phyloP scores from a whole-genome alignment of 2,329 filamentous ascomycete genomes.

The Corniculantispora saksenae region DNA sequence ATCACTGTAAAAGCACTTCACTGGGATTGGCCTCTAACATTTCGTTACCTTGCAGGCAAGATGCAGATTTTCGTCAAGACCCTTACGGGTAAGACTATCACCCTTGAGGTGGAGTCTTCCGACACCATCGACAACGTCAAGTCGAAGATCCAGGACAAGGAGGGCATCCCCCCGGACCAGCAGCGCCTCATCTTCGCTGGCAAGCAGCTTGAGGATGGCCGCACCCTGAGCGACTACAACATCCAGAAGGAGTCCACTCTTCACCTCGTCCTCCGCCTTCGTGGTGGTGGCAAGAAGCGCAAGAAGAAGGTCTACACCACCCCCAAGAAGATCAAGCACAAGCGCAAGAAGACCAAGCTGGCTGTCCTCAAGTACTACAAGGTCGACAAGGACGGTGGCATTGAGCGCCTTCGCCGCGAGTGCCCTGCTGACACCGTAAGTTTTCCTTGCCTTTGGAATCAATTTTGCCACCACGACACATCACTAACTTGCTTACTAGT shows the following conservation, averaged over 20 bases:
- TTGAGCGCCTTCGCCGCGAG: conserved; percentile 97
- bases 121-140: conserved; percentile 99
- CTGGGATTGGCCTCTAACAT: conserved; percentile 39
- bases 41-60: conserved; percentile 54
- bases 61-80: conserved; percentile 80
- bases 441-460: conserved; percentile 25
- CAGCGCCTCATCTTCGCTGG: conserved; percentile 99
- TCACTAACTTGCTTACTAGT: conserved; percentile 52
- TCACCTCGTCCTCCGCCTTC: conserved; percentile 95
- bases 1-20: background rate
- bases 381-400: conserved; percentile 99
- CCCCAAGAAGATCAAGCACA: conserved; percentile 99
- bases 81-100: conserved; percentile 99
- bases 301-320: conserved; percentile 99
- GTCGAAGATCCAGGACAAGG: conserved; percentile 98
- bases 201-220: conserved; percentile 99
- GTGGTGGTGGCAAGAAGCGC: conserved; percentile 99
- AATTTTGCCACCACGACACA: background rate
- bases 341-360: conserved; percentile 99
- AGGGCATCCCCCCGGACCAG: conserved; percentile 98
- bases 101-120: conserved; percentile 99
- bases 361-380: conserved; percentile 99
- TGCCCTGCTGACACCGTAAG: conserved; percentile 88
- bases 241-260: conserved; percentile 99
- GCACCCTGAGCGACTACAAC: conserved; percentile 99